Conservation (phyloP, 164 flowering plant species). For the Hamamelis virginiana region DNA sequence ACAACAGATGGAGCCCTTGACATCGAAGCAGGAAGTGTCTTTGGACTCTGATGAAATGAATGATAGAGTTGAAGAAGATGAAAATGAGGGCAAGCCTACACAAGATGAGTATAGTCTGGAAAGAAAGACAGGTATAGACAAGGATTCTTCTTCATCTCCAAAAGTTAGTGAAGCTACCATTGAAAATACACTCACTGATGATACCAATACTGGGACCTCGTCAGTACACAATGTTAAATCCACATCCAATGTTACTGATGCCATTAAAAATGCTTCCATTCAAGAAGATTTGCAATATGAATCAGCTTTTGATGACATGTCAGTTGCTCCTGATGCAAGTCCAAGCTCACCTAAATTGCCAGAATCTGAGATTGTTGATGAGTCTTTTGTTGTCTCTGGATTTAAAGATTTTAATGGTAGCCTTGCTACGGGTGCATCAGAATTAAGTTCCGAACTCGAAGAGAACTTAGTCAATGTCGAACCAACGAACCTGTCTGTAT, state of each 20-base stretch:
- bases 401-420: slow-evolving; percentile 23
- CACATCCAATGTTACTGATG: slow-evolving; percentile 29
- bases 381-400: slow-evolving; percentile 26
- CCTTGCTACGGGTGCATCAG: slow-evolving; percentile 20
- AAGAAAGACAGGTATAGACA: slow-evolving; percentile 40
- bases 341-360: slow-evolving; percentile 23
- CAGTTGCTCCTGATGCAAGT: slow-evolving; percentile 26
- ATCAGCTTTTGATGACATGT: slow-evolving; percentile 30
- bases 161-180: slow-evolving; percentile 34
- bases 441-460: slow-evolving; percentile 29
- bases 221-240: slow-evolving; percentile 20
- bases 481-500: slow-evolving; percentile 16
- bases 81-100: slow-evolving; percentile 13
- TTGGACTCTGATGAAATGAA: slow-evolving; percentile 32
- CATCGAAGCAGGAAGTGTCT: slow-evolving; percentile 49
- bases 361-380: slow-evolving; percentile 26
- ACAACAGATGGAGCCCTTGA: slow-evolving; percentile 58
- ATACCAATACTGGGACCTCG: slow-evolving; percentile 17
- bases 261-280: slow-evolving; percentile 15
- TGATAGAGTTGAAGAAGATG: slow-evolving; percentile 27
- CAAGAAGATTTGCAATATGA: slow-evolving; percentile 39
- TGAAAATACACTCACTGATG: slow-evolving; percentile 38
- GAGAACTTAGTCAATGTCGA: slow-evolving; percentile 22
- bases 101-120: slow-evolving; percentile 31
- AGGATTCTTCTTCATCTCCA: slow-evolving; percentile 41